A percentile compares a stretch with the other conserved stretches of the same genome.
Conservation (phyloP, 352 stramenopile genomes). For the Phytopythium mirpurense region DNA sequence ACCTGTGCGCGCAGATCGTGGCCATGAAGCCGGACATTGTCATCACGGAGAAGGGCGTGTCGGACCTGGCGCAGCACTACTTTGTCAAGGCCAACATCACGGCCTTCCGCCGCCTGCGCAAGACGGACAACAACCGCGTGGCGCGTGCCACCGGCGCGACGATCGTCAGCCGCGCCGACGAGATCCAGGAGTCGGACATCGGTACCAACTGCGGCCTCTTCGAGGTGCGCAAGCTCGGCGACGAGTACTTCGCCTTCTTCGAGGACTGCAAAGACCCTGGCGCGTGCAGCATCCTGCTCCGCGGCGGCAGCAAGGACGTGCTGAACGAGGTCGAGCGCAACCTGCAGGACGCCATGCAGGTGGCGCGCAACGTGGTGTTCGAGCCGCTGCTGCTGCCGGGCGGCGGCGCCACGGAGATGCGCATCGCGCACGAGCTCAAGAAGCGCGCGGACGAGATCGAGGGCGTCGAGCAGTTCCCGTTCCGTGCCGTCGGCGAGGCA, state of each 20-base stretch:
- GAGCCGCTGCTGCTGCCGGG: conserved; percentile 96
- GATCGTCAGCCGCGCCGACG: conserved; percentile 97
- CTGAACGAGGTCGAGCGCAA: conserved; percentile 99
- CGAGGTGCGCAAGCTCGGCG: conserved; percentile 91
- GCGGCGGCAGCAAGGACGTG: conserved; percentile 98
- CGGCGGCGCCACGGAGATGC: conserved; percentile 98
- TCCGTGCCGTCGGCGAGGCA: conserved; percentile 95
- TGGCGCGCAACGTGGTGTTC: conserved; percentile 99
- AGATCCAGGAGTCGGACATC: conserved; percentile 99
- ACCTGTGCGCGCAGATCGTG: conserved; percentile 98
- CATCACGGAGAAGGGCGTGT: conserved; percentile 99
- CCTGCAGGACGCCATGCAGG: conserved; percentile 99
- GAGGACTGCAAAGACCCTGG: conserved; percentile 98
- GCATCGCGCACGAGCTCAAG: conserved; percentile 93
- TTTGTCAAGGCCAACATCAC: conserved; percentile 99
- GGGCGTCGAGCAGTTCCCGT: conserved; percentile 97
- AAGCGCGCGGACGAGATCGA: conserved; percentile 90
- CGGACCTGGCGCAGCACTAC: conserved; percentile 99
- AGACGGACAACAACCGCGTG: conserved; percentile 99
- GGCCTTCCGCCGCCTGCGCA: conserved; percentile 97
- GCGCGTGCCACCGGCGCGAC: conserved; percentile 95
- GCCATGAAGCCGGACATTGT: conserved; percentile 99
- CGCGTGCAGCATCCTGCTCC: conserved; percentile 97
- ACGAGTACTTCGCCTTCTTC: conserved; percentile 99
- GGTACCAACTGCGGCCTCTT: conserved; percentile 98